These are phyloP conservation scores for Diaporthe citriasiana DNA, from an alignment of 2,329 filamentous ascomycete genomes.

Conservation along the genomic window DNA sequence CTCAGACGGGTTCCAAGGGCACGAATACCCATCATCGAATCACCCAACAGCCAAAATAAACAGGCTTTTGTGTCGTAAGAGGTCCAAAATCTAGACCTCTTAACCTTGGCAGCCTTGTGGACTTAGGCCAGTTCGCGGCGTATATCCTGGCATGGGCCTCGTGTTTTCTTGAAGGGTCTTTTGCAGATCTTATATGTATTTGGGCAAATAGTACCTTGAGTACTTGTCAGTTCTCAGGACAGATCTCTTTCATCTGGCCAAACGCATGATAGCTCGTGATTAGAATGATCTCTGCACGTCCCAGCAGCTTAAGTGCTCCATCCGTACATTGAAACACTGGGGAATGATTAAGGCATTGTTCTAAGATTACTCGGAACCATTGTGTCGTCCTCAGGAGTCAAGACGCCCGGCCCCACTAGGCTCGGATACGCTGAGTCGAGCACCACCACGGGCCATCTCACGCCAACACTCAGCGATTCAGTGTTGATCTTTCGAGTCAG, in stretches of 20 bases:
- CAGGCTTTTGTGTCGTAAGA: background rate
- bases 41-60: background rate
- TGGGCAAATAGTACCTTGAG: background rate
- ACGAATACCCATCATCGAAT: background rate
- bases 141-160: background rate
- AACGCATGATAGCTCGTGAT: background rate
- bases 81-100: background rate
- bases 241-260: background rate
- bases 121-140: background rate
- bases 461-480: background rate
- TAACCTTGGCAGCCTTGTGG: background rate
- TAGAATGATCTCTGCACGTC: background rate
- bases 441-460: background rate
- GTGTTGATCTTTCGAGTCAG: constrained; percentile 7
- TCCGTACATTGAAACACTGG: background rate
- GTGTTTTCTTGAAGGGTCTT: background rate
- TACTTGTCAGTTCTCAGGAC: background rate
- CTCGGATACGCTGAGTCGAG: background rate
- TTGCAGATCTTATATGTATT: background rate
- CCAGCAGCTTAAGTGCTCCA: background rate
- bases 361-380: background rate
- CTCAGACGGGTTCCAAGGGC: background rate
- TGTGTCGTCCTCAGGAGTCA: background rate
- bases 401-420: background rate
- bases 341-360: background rate